Conservation (phyloP, 1,284 basidiomycete species). For the Irpex sp. region DNA sequence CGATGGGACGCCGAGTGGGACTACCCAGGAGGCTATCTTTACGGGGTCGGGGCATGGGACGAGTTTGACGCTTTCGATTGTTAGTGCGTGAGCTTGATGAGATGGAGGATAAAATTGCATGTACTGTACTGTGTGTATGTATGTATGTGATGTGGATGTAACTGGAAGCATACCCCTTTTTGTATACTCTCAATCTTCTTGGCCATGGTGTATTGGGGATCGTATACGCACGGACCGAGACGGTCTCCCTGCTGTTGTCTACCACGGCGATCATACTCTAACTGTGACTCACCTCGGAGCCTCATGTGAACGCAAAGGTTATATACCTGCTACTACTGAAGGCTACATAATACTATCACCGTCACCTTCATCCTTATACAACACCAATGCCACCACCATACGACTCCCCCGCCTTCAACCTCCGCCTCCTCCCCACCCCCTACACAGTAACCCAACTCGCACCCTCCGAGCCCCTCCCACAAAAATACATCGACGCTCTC, state of each 20-base stretch:
- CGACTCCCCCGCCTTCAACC: constrained; percentile 37
- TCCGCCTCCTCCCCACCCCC: constrained; percentile 47
- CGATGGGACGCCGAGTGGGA: constrained; percentile 50
- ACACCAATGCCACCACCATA: constrained; percentile 41
- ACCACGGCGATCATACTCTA: no score
- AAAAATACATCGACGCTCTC: background rate
- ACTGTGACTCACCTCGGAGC: no score
- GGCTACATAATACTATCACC: no score
- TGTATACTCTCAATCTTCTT: no score
- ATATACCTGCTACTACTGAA: no score
- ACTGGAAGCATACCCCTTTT: no score
- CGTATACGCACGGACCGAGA: no score
- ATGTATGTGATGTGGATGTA: background rate
- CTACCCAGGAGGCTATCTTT: constrained; percentile 46
- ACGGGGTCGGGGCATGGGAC: constrained; percentile 41
- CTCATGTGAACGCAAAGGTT: no score
- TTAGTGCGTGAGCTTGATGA: constrained; percentile 12
- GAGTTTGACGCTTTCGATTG: constrained; percentile 43
- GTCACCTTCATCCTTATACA: no score
- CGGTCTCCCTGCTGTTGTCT: no score
- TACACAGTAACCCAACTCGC: constrained; percentile 59
- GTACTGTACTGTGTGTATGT: background rate
- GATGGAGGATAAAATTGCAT: background rate
- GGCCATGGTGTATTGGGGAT: no score
- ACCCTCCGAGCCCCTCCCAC: constrained; percentile 22